phyloP scores from a whole-genome alignment of 2,329 filamentous ascomycete species.

The Verticillium nonalfalfae region DNA sequence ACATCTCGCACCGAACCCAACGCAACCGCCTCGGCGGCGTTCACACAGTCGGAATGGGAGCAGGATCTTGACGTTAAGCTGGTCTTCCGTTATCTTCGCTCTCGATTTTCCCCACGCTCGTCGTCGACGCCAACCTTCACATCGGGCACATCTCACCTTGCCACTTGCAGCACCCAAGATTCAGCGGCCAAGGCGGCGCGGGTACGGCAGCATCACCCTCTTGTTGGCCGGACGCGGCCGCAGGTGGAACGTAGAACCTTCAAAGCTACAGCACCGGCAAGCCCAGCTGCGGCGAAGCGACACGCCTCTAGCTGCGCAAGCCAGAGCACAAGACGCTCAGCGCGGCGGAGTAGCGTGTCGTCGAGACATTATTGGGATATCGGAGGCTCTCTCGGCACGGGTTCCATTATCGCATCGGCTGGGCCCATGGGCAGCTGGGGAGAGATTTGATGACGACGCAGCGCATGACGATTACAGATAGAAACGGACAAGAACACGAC shows the following conservation, averaged over 20 bases:
- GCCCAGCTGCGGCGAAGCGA: conserved; percentile 35
- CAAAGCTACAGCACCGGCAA: conserved; percentile 45
- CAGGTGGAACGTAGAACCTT: conserved; percentile 49
- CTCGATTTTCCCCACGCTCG: conserved; percentile 58
- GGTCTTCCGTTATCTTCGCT: conserved; percentile 81
- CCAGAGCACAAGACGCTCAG: conserved; percentile 74
- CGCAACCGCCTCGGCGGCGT: conserved; percentile 17
- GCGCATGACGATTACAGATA: not conserved
- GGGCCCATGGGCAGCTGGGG: conserved; percentile 74
- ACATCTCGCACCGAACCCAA: conserved; percentile 4
- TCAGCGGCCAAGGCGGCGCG: conserved; percentile 72
- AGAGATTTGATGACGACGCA: conserved; percentile 46
- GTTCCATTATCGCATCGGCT: conserved; percentile 60
- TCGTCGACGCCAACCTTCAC: conserved; percentile 32
- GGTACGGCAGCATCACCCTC: conserved; percentile 82
- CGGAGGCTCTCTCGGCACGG: conserved; percentile 71
- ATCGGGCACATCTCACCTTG: conserved; percentile 38
- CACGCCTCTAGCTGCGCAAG: conserved; percentile 71
- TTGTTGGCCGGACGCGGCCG: conserved; percentile 57
- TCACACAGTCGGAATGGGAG: conserved; percentile 84
- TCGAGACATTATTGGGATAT: conserved; percentile 91
- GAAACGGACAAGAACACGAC: not conserved
- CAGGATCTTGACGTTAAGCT: conserved; percentile 84
- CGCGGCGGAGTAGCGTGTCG: conserved; percentile 60
- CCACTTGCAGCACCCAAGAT: conserved; percentile 51